Percentiles rank a stretch among this genome's conserved stretches.
Evolutionary conservation across 2,329 filamentous ascomycete genomes (phyloP).

Genomic region (Cadophora sp.): DNA sequence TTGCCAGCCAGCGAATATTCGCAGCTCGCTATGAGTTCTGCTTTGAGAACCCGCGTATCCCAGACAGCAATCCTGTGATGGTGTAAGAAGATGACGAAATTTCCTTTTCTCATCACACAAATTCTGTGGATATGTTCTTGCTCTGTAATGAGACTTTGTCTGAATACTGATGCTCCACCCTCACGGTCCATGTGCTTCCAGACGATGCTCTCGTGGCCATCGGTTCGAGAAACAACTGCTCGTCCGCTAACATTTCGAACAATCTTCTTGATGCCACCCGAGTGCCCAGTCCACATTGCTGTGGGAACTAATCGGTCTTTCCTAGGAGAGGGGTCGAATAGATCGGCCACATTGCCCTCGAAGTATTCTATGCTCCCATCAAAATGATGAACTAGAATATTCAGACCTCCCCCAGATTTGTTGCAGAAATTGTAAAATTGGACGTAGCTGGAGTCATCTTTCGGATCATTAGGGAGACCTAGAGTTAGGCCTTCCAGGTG

Average conservation of each 20-base stretch:
- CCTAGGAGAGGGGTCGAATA: constrained; percentile 76
- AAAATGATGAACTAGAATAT: constrained; percentile 82
- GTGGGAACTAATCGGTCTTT: constrained; percentile 65
- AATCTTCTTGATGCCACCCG: constrained; percentile 80
- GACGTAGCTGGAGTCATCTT: constrained; percentile 55
- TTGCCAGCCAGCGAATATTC: constrained; percentile 69
- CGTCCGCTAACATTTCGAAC: constrained; percentile 83
- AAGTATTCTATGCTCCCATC: constrained; percentile 86
- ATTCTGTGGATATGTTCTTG: constrained; percentile 80
- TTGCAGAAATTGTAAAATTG: constrained; percentile 79
- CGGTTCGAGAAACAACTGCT: constrained; percentile 81
- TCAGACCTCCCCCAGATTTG: constrained; percentile 66
- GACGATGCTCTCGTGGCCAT: constrained; percentile 78
- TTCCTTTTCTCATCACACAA: constrained; percentile 76
- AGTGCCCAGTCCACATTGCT: constrained; percentile 84
- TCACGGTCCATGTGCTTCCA: constrained; percentile 73
- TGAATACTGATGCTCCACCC: constrained; percentile 61
- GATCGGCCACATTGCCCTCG: constrained; percentile 75
- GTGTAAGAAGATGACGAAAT: constrained; percentile 82
- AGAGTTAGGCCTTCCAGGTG: constrained; percentile 70
- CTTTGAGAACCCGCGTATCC: constrained; percentile 72
- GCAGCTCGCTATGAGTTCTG: constrained; percentile 63
- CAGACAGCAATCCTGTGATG: constrained; percentile 75
- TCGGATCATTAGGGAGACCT: constrained; percentile 42
- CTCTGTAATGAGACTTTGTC: constrained; percentile 72